These are phyloP conservation scores for Oryza officinalis DNA, from an alignment of 176 grass and related monocot genomes.

Conservation along the genomic window DNA sequence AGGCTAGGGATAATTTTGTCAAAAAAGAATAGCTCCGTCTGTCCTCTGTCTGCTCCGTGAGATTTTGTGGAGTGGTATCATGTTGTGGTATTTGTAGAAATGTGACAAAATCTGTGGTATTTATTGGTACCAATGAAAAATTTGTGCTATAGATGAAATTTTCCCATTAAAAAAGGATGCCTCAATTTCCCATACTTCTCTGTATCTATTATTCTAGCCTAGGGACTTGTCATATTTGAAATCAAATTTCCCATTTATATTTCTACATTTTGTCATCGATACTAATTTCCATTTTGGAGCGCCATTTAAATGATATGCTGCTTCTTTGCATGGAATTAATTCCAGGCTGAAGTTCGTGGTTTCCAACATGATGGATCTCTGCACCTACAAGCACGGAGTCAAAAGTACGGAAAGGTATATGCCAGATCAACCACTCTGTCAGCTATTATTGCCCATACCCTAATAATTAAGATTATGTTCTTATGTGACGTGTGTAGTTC, in stretches of 20 bases:
- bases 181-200: not conserved
- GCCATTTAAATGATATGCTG: slow-evolving; percentile 16
- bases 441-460: not conserved
- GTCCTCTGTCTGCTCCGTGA: too few relatives aligned
- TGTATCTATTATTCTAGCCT: not conserved
- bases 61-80: too few relatives aligned
- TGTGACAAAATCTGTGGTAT: too few relatives aligned
- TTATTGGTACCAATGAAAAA: too few relatives aligned
- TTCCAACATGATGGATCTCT: slow-evolving; percentile 95
- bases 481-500: too few relatives aligned
- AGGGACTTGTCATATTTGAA: not conserved
- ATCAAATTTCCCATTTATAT: not conserved
- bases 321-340: slow-evolving; percentile 24
- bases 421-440: not conserved
- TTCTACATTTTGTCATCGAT: not conserved
- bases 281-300: not conserved
- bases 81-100: too few relatives aligned
- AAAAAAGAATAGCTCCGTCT: too few relatives aligned
- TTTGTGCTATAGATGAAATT: too few relatives aligned
- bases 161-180: too few relatives aligned
- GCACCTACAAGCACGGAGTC: slow-evolving; percentile 97
- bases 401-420: slow-evolving; percentile 94
- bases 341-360: slow-evolving; percentile 90
- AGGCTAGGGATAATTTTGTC: too few relatives aligned
- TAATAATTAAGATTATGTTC: not conserved